Conservation (phyloP, 2,329 filamentous ascomycete genomes). For the Triangularia setosa region DNA sequence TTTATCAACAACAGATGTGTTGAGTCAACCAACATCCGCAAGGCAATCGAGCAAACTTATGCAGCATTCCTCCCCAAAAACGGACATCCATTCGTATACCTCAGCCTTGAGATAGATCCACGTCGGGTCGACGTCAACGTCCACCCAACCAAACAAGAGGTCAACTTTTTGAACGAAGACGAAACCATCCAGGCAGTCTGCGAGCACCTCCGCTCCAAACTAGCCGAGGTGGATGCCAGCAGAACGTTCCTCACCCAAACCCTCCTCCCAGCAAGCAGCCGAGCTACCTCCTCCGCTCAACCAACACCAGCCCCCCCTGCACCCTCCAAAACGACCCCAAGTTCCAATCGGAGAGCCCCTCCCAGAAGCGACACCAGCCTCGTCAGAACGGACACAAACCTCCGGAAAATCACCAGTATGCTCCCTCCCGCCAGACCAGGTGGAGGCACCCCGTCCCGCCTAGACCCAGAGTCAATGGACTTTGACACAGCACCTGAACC, state of each 20-base stretch:
- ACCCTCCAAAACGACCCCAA: constrained; percentile 31
- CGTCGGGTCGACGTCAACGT: constrained; percentile 94
- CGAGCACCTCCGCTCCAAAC: constrained; percentile 68
- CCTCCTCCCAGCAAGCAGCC: constrained; percentile 65
- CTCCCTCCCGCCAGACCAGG: constrained; percentile 54
- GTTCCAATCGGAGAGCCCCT: constrained; percentile 35
- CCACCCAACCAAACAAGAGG: constrained; percentile 93
- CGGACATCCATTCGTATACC: constrained; percentile 88
- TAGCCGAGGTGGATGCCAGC: constrained; percentile 87
- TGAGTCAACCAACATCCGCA: constrained; percentile 83
- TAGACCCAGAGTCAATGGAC: constrained; percentile 49
- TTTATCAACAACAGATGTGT: constrained; percentile 98
- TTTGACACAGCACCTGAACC: constrained; percentile 63
- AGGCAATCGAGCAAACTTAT: constrained; percentile 88
- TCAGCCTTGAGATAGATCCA: constrained; percentile 89
- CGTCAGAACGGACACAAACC: constrained; percentile 80
- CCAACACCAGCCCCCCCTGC: constrained; percentile 29
- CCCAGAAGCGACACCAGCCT: constrained; percentile 79
- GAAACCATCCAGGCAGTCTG: constrained; percentile 89
- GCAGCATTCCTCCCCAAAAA: constrained; percentile 84
- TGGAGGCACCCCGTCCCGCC: constrained; percentile 28
- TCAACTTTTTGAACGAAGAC: constrained; percentile 96
- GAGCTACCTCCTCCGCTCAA: constrained; percentile 27
- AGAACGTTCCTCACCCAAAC: constrained; percentile 93
- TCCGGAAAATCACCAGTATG: constrained; percentile 97